Base-by-base conservation (phyloP, 1,139 yeast species). In the Suhomyces kunorum region DNA sequence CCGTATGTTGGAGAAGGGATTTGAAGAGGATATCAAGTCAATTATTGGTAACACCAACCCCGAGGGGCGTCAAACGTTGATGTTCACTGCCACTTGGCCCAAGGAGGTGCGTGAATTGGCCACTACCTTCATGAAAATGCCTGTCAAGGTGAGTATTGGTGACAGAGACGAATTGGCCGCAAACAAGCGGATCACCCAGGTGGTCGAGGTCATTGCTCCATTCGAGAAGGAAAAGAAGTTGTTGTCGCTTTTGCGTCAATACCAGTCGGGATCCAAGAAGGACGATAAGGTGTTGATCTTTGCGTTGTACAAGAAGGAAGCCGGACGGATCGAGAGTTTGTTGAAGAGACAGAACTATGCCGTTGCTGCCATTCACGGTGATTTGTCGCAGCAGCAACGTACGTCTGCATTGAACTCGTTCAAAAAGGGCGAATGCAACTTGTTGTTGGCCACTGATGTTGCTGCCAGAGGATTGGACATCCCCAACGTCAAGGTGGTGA, bases 381-480 rank as follows among this genome's bases (percentile, higher is more conserved):
- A 92, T 61, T 75, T 92, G 57, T 78, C 88, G 38, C 99, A 92
- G 68, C 84, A 78, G 43, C 98, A 92, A 67, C 83, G 99, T 68
- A 85, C 96, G 3, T 79, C 73, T 51, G 96, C 99, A 2, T 71
- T 92, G 47, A 83, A 81, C 35, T 81, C 83, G 50, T 92, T 92
- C 76, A 94, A 94, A 66, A 63, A 75, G 23, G 98, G 98, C 30
- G 76, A 76, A 38, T 76, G 85, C 45, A 83, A 78, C 55, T 70
- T 92, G 40, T 68, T 92, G 59, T 75, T 92, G 54, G 99, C 99
- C 26, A 92, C 99, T 2, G 98, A 94, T 71, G 99, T 92, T 40
- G 99, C 99, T 32, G 98, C 98, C 25, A 81, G 99, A 71, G 99
- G 99, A 48, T 77, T 92, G 53, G 99, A 92, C 66, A 92, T 92